phyloP scores from a whole-genome alignment of 2,329 filamentous ascomycete genomes.

The Pestalotiopsis sp. region DNA sequence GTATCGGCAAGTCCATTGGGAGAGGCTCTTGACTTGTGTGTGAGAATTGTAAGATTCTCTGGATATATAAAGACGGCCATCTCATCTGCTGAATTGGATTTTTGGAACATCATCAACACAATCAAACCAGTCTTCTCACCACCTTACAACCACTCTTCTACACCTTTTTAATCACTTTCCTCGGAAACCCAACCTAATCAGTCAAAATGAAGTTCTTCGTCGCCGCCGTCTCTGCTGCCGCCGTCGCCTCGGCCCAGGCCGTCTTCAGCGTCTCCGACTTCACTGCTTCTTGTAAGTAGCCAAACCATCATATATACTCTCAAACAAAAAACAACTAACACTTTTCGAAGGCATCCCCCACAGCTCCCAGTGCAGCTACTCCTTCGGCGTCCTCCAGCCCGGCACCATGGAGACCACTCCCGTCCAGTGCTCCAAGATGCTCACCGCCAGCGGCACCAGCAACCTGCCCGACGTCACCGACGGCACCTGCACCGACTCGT shows the following conservation, averaged over 20 bases:
- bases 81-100: background rate
- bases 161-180: background rate
- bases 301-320: background rate
- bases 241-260: too few relatives aligned
- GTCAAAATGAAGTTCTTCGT: constrained; percentile 28
- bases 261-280: constrained; percentile 28
- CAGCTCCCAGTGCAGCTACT: constrained; percentile 14
- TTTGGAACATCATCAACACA: background rate
- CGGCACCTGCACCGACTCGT: constrained; percentile 28
- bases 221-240: constrained; percentile 20
- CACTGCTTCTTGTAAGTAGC: constrained; percentile 26
- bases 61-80: background rate
- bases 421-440: constrained; percentile 23
- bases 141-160: background rate
- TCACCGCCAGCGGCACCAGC: constrained; percentile 16
- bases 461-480: constrained; percentile 30
- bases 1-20: background rate
- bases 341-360: background rate
- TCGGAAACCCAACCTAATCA: background rate
- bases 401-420: constrained; percentile 26
- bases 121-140: background rate
- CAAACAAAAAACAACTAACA: background rate
- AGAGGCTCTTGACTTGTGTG: background rate
- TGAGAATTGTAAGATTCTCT: background rate
- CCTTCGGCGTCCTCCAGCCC: constrained; percentile 19